Conservation (phyloP, 768 basidiomycete species). For the Russula sp. region DNA sequence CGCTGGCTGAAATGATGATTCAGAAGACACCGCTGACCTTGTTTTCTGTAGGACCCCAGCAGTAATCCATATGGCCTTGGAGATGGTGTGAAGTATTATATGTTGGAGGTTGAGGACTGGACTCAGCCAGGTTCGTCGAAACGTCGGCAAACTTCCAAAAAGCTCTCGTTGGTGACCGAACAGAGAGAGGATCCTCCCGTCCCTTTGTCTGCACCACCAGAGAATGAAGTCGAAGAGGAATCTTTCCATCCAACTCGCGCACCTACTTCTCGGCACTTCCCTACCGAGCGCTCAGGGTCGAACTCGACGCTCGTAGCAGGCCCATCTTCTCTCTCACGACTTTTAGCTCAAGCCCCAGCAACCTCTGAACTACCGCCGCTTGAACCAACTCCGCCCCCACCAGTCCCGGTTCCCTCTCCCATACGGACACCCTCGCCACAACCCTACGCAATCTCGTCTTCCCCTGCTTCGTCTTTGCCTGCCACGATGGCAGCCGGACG, state of each 20-base stretch:
- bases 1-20: conserved; percentile 24
- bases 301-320: conserved; percentile 65
- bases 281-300: conserved; percentile 48
- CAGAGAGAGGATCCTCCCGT: conserved; percentile 36
- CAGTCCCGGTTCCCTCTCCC: conserved; percentile 12
- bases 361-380: conserved; percentile 33
- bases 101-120: conserved; percentile 94
- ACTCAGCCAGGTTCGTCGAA: conserved; percentile 66
- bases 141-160: conserved; percentile 49
- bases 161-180: conserved; percentile 36
- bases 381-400: conserved; percentile 23
- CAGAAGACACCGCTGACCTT: not conserved
- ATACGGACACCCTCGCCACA: conserved; percentile 32
- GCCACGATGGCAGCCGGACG: conserved; percentile 3
- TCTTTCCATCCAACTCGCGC: conserved; percentile 59
- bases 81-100: conserved; percentile 87
- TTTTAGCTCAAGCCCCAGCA: conserved; percentile 64
- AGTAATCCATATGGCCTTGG: conserved; percentile 88
- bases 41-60: conserved; percentile 53
- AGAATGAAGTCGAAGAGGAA: conserved; percentile 70
- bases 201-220: conserved; percentile 56
- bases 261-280: conserved; percentile 64
- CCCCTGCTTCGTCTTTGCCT: not conserved
- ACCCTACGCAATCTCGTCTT: not conserved
- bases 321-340: conserved; percentile 72